phyloP scores from a whole-genome alignment of 306 rosid genomes.

The Styphnolobium japonicum region DNA sequence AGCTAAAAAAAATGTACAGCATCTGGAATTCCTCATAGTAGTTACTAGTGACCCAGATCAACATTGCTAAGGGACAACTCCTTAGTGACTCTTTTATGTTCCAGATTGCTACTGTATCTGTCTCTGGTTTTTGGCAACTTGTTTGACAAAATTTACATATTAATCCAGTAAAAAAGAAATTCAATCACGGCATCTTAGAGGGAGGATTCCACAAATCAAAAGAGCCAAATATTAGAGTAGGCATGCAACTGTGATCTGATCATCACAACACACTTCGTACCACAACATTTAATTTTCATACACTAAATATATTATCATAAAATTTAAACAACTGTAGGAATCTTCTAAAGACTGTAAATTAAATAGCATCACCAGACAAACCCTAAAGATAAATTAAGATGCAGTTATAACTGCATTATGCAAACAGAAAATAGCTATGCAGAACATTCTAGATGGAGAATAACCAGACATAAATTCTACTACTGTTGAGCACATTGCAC shows the following conservation, averaged over 20 bases:
- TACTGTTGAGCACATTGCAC: slow-evolving; percentile 79
- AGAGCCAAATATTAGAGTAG: background rate
- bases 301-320: slow-evolving; percentile 4
- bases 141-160: background rate
- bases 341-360: background rate
- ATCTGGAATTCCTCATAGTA: too few species aligned
- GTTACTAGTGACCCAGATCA: too few species aligned
- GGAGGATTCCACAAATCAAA: background rate
- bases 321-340: slow-evolving; percentile 2
- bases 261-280: background rate
- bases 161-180: background rate
- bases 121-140: too few species aligned
- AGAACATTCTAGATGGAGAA: background rate
- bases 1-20: too few species aligned
- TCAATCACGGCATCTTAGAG: background rate
- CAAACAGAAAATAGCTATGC: slow-evolving; percentile 17
- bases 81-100: too few species aligned
- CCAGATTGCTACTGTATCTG: too few species aligned
- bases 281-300: slow-evolving; percentile 15
- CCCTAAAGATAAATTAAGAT: slow-evolving; percentile 20
- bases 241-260: background rate
- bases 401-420: slow-evolving; percentile 38
- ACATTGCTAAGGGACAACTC: too few species aligned
- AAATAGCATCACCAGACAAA: background rate
- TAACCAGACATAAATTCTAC: too few species aligned